Evolutionary conservation across 2,329 filamentous ascomycete genomes (phyloP).

Genomic region (Penicillium occitanis): DNA sequence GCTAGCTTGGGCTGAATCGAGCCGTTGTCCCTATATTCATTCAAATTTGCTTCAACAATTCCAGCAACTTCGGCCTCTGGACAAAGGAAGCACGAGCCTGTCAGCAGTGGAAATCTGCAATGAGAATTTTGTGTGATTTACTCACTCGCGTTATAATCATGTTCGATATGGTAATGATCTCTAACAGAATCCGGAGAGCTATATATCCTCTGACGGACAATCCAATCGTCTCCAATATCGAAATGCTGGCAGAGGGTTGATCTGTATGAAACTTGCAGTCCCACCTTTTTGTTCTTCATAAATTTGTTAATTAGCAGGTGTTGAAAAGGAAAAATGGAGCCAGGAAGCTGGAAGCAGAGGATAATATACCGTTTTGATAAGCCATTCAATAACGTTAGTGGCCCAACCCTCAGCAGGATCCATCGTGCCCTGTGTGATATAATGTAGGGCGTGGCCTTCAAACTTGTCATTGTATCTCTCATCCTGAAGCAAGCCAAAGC

Average conservation of each 20-base stretch:
- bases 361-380: neutral
- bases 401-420: neutral
- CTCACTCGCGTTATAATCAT: neutral
- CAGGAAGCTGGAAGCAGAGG: neutral
- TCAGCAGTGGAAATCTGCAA: neutral
- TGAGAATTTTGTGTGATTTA: neutral
- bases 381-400: neutral
- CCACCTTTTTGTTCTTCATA: neutral
- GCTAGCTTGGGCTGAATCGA: neutral
- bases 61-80: neutral
- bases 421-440: neutral
- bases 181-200: neutral
- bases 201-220: neutral
- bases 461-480: neutral
- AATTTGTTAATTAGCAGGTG: neutral
- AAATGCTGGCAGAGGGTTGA: neutral
- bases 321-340: neutral
- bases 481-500: constrained; percentile 6
- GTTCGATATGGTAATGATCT: neutral
- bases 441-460: neutral
- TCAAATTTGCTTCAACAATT: neutral
- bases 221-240: neutral
- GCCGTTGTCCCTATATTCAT: neutral
- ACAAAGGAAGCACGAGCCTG: neutral
- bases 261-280: neutral